Evolutionary conservation across 345 rosid species (phyloP), one percentile per base, ranked within the genome.

Genomic region (Brassica rapa): DNA sequence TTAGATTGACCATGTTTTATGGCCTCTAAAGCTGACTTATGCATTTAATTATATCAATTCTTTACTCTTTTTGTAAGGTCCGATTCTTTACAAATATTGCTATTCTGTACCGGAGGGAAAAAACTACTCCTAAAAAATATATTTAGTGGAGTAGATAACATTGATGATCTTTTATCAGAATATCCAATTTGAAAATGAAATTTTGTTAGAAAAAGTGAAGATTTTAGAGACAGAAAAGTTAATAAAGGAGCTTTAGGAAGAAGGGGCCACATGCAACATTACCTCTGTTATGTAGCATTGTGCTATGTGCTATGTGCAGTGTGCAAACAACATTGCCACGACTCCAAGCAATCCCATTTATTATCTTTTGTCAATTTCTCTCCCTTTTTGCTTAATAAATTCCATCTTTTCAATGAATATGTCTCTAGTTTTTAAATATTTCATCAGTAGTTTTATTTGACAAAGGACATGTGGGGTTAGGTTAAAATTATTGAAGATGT

Each of bases 241-340:
- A 75, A 75, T 70, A 75, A 80, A 75, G 76, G 76, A 75, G 76
- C 76, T 75, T 64, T 80, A 65, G 64, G 55, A 35, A 75, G 80
- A 70, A 70, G 30, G 83, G 83, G 68, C 83, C 83, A 80, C 83
- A 65, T 75, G 76, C 76, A 75, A 71, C 79, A 69, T 80, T 70
- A 70, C 76, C 80, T 70, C 85, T 60, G 72, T 63, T 24, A 70
- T 49, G 74, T 66, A 71, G 65, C 88, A 53, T 85, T 56, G 89
- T 86, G 88, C 88, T 87, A 70, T 72, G 90, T 82, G 93, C 80
- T 87, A 70, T 72, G 90, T 82, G 93, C 80, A 80, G 80, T 70
- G 89, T 82, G 93, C 80, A 80, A 80, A 70, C 24, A 63, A 74
- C 72, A 74, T 70, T 74, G 75, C 83, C 83, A 70, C 76, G 62